Base-by-base conservation (phyloP, 805 yeast genomes). In the Yueomyces sinensis region DNA sequence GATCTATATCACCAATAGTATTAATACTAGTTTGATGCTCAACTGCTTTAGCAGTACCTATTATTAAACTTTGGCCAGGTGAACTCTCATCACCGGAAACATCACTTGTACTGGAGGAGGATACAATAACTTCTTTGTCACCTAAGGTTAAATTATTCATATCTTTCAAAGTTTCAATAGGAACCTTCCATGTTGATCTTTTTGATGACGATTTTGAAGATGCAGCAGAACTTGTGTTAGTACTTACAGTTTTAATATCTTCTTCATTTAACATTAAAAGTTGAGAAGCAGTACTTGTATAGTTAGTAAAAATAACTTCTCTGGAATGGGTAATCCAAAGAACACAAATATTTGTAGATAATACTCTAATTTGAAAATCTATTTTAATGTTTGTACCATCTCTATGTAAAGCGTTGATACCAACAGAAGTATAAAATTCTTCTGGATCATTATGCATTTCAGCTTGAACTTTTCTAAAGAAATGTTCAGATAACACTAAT, bases 281-380 rank as follows among this genome's bases (percentile, higher is more conserved):
- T 39, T 63, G 68, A 1, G 66, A 62, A 27, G 66, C 65, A 19
- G 55, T 48, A 13, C 61, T 54, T 23, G 50, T 49, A 20, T 54
- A 56, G 28, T 54, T 54, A 23, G 50, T 51, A 20, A 51, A 50
- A 3, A 51, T 54, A 18, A 51, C 58, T 37, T 54, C 59, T 46
- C 89, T 73, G 1, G 89, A 77, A 51, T 82, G 86, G 0, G 95
- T 83, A 9, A 89, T 68, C 96, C 96, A 89, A 16, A 87, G 56
- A 3, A 82, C 74, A 34, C 69, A 67, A 6, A 75, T 63, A 15
- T 71, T 74, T 13, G 62, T 48, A 16, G 72, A 67, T 22, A 82
- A 63, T 3, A 82, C 82, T 37, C 95, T 66, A 33, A 89, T 51
- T 55, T 87, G 96, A 13, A 82, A 72, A 57, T 87, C 96, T 28